A percentile compares a stretch with the other conserved stretches of the same genome.
Evolutionary conservation across 345 rosid species (phyloP).

Genomic region (Dipteronia dyeriana): DNA sequence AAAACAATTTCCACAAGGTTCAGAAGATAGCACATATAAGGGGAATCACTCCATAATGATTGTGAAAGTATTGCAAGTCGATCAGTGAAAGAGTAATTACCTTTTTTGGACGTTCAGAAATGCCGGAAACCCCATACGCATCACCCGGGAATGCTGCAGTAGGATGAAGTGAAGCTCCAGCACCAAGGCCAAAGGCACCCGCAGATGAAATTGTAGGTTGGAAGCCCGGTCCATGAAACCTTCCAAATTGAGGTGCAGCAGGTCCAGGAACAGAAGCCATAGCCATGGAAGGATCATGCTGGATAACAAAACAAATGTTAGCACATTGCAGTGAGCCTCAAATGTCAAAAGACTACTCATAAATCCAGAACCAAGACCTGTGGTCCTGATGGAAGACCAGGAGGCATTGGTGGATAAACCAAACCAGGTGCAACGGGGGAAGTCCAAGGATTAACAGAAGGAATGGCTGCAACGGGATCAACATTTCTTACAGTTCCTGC

Average conservation of each 20-base stretch:
- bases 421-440: slow-evolving; percentile 54
- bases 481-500: slow-evolving; percentile 37
- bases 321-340: slow-evolving; percentile 10
- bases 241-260: slow-evolving; percentile 61
- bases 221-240: slow-evolving; percentile 64
- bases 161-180: slow-evolving; percentile 63
- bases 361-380: slow-evolving; percentile 49
- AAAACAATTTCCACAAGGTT: slow-evolving; percentile 29
- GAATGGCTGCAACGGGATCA: slow-evolving; percentile 32
- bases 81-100: slow-evolving; percentile 37
- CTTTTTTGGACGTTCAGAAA: slow-evolving; percentile 83
- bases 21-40: slow-evolving; percentile 13
- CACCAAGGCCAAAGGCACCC: slow-evolving; percentile 52
- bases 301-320: slow-evolving; percentile 33
- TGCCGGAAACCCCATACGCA: slow-evolving; percentile 63
- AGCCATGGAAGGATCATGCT: slow-evolving; percentile 64
- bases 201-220: slow-evolving; percentile 57
- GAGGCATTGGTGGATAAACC: slow-evolving; percentile 60
- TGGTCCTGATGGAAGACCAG: slow-evolving; percentile 50
- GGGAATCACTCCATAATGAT: slow-evolving; percentile 7
- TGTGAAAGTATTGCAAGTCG: slow-evolving; percentile 5
- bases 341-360: slow-evolving; percentile 9
- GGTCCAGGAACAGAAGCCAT: slow-evolving; percentile 63
- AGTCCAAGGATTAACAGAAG: slow-evolving; percentile 59
- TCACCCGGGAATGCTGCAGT: slow-evolving; percentile 66